phyloP scores from a whole-genome alignment of 2,329 filamentous ascomycete species.

The Aspergillus fumigatus region DNA sequence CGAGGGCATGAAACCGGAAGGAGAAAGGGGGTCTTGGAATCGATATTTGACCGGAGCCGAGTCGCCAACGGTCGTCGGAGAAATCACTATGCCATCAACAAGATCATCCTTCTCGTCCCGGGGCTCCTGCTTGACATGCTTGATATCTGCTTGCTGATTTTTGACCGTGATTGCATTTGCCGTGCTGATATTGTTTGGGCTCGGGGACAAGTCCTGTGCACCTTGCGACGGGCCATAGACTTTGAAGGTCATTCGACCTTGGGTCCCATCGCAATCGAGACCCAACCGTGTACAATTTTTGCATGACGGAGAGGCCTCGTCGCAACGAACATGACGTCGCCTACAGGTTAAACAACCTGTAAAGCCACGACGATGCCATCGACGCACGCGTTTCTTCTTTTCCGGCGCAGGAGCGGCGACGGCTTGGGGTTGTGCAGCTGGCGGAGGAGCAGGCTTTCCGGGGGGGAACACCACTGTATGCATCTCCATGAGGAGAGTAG shows the following conservation, averaged over 20 bases:
- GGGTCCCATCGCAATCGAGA: constrained; percentile 29
- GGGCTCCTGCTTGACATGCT: constrained; percentile 9
- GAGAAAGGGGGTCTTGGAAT: constrained; percentile 23
- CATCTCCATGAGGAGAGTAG: constrained; percentile 24
- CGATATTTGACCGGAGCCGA: constrained; percentile 17
- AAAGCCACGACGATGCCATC: constrained; percentile 41
- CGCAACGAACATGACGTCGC: constrained; percentile 37
- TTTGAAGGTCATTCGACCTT: constrained; percentile 37
- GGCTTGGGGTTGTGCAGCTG: constrained; percentile 6
- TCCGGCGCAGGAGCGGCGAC: constrained; percentile 13
- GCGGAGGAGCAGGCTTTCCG: constrained; percentile 12
- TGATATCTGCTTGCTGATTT: background rate
- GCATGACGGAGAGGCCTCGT: constrained; percentile 34
- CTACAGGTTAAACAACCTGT: constrained; percentile 40
- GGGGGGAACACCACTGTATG: constrained; percentile 19
- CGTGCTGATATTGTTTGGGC: background rate
- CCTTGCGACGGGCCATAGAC: constrained; percentile 29
- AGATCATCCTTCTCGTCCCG: constrained; percentile 8
- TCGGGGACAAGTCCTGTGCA: constrained; percentile 6
- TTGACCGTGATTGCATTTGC: background rate
- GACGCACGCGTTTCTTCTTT: constrained; percentile 30
- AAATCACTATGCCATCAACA: constrained; percentile 21
- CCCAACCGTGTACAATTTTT: constrained; percentile 35
- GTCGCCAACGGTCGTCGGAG: constrained; percentile 20
- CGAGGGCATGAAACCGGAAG: constrained; percentile 8